Evolutionary conservation across 2,329 filamentous ascomycete genomes (phyloP).

Genomic region (Didymella pinodella): DNA sequence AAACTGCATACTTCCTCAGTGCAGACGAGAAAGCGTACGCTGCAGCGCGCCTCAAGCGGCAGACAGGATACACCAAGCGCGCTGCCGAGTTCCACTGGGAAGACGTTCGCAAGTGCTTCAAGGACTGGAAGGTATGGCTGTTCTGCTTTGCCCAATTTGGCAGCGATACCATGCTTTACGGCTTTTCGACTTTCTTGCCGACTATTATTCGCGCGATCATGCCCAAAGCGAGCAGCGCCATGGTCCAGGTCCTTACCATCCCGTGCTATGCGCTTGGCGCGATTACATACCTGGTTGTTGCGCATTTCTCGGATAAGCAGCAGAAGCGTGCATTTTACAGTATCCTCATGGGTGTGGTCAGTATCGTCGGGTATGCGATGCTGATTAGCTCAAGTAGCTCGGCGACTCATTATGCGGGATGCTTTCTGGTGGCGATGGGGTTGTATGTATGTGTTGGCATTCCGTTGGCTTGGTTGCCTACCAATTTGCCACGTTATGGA

Average conservation of each 20-base stretch:
- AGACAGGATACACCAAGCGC: conserved; percentile 58
- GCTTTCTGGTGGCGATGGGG: conserved; percentile 77
- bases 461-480: conserved; percentile 67
- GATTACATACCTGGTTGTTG: conserved; percentile 70
- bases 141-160: conserved; percentile 77
- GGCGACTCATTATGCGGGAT: conserved; percentile 76
- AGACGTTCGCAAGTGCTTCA: conserved; percentile 72
- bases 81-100: conserved; percentile 64
- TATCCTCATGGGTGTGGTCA: conserved; percentile 68
- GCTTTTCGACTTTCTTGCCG: conserved; percentile 79
- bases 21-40: conserved; percentile 68
- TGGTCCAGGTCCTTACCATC: conserved; percentile 79
- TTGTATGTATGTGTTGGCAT: conserved; percentile 69
- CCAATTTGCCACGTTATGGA: conserved; percentile 76
- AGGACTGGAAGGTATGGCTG: conserved; percentile 78
- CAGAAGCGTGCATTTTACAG: conserved; percentile 72
- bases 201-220: conserved; percentile 78
- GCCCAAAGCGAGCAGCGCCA: conserved; percentile 64
- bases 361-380: conserved; percentile 73
- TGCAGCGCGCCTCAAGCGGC: conserved; percentile 56
- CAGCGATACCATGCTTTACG: conserved; percentile 78
- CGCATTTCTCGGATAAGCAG: conserved; percentile 71
- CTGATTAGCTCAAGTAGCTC: conserved; percentile 67
- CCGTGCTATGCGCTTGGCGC: conserved; percentile 80
- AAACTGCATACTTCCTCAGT: conserved; percentile 68